These are phyloP conservation scores for Carex sylvatica DNA, from an alignment of 202 grass and related monocot species.

Conservation along the genomic window DNA sequence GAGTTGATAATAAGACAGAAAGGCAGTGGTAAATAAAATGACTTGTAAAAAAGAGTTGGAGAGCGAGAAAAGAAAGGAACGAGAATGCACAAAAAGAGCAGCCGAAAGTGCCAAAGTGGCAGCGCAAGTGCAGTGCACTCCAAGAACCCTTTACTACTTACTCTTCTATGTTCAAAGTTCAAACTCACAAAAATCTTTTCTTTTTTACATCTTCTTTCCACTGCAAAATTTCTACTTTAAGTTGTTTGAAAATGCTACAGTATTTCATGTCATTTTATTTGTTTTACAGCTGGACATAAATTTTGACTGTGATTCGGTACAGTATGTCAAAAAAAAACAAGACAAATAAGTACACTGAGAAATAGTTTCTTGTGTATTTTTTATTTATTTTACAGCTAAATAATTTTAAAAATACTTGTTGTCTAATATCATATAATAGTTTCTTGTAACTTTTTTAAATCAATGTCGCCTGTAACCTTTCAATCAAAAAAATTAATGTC, in stretches of 20 bases:
- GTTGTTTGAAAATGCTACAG: neutral
- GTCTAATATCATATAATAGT: too few relatives aligned
- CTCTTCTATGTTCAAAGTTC: neutral
- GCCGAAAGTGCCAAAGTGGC: conserved; percentile 21
- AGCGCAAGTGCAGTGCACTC: conserved; percentile 13
- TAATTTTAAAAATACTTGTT: too few relatives aligned
- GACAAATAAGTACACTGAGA: too few relatives aligned
- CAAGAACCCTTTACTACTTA: neutral
- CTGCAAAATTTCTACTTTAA: neutral
- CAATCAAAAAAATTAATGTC: too few relatives aligned
- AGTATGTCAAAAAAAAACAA: too few relatives aligned
- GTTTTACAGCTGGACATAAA: too few relatives aligned
- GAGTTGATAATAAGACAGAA: neutral
- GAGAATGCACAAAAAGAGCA: conserved; percentile 22
- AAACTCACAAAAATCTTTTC: neutral
- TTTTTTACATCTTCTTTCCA: neutral
- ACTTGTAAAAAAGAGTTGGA: neutral
- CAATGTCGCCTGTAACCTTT: too few relatives aligned
- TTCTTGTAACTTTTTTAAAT: too few relatives aligned
- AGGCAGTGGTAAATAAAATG: neutral
- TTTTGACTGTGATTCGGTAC: too few relatives aligned
- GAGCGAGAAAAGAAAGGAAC: neutral
- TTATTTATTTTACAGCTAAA: too few relatives aligned
- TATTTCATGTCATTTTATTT: neutral
- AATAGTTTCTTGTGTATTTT: too few relatives aligned